Conservation (phyloP, 179 eudicot genomes). For the Beta lomatogona region DNA sequence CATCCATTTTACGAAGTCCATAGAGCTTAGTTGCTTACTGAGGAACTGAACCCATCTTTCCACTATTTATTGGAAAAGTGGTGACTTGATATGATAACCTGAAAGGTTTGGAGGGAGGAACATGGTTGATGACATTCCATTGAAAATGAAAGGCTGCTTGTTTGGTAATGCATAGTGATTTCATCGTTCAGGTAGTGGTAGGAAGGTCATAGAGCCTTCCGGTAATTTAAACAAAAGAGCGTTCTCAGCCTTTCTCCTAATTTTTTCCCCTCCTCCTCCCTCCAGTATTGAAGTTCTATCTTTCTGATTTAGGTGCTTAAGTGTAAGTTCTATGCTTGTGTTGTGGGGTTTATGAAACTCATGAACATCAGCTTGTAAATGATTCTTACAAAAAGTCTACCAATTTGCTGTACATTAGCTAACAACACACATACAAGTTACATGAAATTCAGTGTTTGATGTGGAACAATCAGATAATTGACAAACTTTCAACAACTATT, state of each 20-base stretch:
- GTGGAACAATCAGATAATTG: background rate
- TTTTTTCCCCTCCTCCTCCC: background rate
- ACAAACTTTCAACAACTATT: background rate
- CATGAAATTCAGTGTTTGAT: background rate
- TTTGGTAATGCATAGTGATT: background rate
- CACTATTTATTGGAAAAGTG: background rate
- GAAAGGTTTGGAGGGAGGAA: slow-evolving; percentile 7
- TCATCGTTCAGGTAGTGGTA: background rate
- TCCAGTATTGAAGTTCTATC: background rate
- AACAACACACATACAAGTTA: background rate
- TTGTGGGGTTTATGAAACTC: background rate
- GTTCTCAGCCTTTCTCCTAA: background rate
- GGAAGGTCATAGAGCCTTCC: background rate
- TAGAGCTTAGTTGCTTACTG: background rate
- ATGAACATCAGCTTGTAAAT: background rate
- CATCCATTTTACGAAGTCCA: background rate
- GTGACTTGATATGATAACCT: background rate
- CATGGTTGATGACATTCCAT: slow-evolving; percentile 8
- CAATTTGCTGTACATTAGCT: background rate
- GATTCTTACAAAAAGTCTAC: background rate
- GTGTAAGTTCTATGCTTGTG: background rate
- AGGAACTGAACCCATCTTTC: background rate
- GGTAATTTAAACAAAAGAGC: background rate
- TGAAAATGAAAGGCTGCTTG: background rate
- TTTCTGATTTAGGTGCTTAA: background rate